Evolutionary conservation across 306 rosid species (phyloP).

Genomic region (Echinosophora koreensis): DNA sequence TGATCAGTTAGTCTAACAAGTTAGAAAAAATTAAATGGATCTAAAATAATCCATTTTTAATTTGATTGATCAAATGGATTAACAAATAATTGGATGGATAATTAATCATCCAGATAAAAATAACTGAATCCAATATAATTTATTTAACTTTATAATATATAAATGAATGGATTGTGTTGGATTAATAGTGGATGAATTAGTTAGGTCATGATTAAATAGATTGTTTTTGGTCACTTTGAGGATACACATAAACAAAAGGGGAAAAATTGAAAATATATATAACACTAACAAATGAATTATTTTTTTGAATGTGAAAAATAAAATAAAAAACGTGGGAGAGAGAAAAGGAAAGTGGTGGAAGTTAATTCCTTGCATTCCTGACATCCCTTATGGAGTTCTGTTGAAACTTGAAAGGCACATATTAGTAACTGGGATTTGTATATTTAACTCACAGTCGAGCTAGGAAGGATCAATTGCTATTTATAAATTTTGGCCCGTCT

Average conservation of each 20-base stretch:
- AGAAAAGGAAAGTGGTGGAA: neutral
- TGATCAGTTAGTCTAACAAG: too few relatives aligned
- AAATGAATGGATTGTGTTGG: too few relatives aligned
- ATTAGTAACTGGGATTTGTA: constrained; percentile 44
- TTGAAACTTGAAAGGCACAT: constrained; percentile 41
- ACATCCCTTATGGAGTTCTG: constrained; percentile 37
- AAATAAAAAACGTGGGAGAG: neutral
- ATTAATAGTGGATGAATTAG: too few relatives aligned
- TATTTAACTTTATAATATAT: too few relatives aligned
- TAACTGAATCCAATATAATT: too few relatives aligned
- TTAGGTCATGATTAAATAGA: too few relatives aligned
- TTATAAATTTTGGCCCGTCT: neutral
- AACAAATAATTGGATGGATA: too few relatives aligned
- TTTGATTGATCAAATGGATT: too few relatives aligned
- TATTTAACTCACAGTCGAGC: constrained; percentile 8
- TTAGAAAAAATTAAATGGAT: too few relatives aligned
- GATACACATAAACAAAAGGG: neutral
- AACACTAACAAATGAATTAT: neutral
- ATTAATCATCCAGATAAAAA: too few relatives aligned
- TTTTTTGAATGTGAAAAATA: neutral
- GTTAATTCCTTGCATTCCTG: constrained; percentile 25
- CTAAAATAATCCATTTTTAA: too few relatives aligned
- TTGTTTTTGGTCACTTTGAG: too few relatives aligned
- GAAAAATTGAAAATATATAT: neutral
- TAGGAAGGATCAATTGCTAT: constrained; percentile 4